Conservation (phyloP, 2,329 filamentous ascomycete genomes). For the Trichoderma sp. region DNA sequence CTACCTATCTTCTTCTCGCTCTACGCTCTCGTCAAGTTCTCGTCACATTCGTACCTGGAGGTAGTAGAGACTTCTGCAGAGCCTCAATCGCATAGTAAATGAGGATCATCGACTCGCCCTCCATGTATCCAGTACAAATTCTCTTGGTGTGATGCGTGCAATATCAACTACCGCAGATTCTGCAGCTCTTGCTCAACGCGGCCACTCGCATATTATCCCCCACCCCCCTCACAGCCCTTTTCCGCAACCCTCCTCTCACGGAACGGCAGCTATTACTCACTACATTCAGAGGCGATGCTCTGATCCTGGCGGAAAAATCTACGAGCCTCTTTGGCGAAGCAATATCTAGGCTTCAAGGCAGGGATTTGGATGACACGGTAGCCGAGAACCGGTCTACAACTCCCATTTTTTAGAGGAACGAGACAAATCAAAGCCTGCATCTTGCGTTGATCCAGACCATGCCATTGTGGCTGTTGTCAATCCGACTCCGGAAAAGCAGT, state of each 20-base stretch:
- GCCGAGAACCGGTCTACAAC: neutral
- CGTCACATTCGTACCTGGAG: neutral
- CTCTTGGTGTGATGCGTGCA: neutral
- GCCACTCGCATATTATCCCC: neutral
- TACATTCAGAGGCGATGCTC: neutral
- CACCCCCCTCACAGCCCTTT: neutral
- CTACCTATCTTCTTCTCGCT: neutral
- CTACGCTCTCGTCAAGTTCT: neutral
- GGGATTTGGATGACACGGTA: neutral
- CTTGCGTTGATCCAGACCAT: neutral
- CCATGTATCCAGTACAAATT: neutral
- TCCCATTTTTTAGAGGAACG: neutral
- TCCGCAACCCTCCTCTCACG: neutral
- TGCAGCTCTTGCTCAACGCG: neutral
- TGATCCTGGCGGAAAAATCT: neutral
- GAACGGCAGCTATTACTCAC: neutral
- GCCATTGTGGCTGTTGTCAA: neutral
- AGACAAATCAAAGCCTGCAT: neutral
- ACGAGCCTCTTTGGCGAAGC: neutral
- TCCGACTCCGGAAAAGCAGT: neutral
- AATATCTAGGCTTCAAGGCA: neutral
- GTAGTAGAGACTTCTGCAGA: neutral
- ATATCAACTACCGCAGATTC: neutral
- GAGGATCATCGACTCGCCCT: neutral
- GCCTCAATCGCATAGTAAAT: neutral